A percentile compares a stretch with the other conserved stretches of the same genome.
Evolutionary conservation across 345 rosid species (phyloP).

Genomic region (Citropsis articulata): DNA sequence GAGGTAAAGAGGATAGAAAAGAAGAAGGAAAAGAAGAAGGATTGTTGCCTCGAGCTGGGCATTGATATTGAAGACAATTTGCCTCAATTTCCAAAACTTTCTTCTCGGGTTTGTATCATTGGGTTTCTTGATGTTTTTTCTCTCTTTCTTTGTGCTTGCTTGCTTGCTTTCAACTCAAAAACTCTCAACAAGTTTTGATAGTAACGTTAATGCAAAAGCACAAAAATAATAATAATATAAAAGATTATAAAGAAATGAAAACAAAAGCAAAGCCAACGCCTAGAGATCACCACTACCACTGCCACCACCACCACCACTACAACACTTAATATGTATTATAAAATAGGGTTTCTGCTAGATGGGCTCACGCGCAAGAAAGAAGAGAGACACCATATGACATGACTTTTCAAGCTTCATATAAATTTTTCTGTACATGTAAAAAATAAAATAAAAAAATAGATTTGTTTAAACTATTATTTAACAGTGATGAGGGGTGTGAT

Average conservation of each 20-base stretch:
- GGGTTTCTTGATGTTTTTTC: constrained; percentile 43
- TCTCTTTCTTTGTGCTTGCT: constrained; percentile 33
- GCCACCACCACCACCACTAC: constrained; percentile 41
- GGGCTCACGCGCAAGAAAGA: constrained; percentile 24
- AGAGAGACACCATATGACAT: constrained; percentile 17
- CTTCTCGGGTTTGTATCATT: constrained; percentile 68
- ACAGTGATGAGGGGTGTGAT: neutral
- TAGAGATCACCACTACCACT: constrained; percentile 77
- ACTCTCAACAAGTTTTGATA: constrained; percentile 17
- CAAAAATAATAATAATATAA: constrained; percentile 12
- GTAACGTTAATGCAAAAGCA: constrained; percentile 4
- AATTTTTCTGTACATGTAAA: constrained; percentile 4
- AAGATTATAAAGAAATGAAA: constrained; percentile 1
- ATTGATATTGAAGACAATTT: constrained; percentile 54
- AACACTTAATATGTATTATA: constrained; percentile 22
- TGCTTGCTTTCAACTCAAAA: constrained; percentile 60
- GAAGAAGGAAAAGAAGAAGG: constrained; percentile 26
- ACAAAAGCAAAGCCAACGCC: constrained; percentile 38
- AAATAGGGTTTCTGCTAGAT: neutral
- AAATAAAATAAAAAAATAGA: neutral
- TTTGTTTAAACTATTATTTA: neutral
- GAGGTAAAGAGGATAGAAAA: constrained; percentile 18
- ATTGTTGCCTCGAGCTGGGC: constrained; percentile 49
- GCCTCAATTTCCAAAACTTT: constrained; percentile 68
- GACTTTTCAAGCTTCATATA: constrained; percentile 11